Percentiles rank a stretch among this genome's conserved stretches.
These are phyloP conservation scores for Leucosporidium yakuticum DNA, from an alignment of 768 basidiomycete genomes.

Conservation along the genomic window DNA sequence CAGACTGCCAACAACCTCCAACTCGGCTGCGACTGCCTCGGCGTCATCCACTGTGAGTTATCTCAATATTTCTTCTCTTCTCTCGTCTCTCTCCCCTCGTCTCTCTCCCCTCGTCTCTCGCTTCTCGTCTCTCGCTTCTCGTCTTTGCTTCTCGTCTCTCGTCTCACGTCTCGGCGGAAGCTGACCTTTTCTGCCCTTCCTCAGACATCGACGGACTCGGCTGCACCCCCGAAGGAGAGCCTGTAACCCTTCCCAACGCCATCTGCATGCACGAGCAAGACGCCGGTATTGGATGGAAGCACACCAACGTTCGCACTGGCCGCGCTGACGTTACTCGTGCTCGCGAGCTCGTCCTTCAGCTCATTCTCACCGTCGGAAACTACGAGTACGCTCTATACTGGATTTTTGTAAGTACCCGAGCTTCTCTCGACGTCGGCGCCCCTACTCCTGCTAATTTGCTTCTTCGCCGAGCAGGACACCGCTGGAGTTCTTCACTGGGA, in stretches of 20 bases:
- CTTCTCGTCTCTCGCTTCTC: too few species aligned
- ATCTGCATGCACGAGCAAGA: slow-evolving; percentile 41
- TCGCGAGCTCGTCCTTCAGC: slow-evolving; percentile 40
- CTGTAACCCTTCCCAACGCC: slow-evolving; percentile 27
- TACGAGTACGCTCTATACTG: slow-evolving; percentile 22
- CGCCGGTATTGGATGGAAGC: slow-evolving; percentile 41
- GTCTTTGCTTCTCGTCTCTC: too few species aligned
- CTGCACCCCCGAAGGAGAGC: slow-evolving; percentile 24
- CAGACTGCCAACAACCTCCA: slow-evolving; percentile 34
- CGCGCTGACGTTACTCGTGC: slow-evolving; percentile 36
- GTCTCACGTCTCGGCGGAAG: too few species aligned
- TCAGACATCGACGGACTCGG: slow-evolving; percentile 33
- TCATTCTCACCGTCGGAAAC: slow-evolving; percentile 41
- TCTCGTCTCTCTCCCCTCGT: too few species aligned
- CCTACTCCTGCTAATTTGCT: background rate
- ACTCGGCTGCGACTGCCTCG: slow-evolving; percentile 40
- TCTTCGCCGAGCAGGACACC: background rate
- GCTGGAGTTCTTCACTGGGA: slow-evolving; percentile 7
- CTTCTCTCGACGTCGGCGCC: background rate
- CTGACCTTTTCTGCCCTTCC: slow-evolving; percentile 16
- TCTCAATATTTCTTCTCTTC: too few species aligned
- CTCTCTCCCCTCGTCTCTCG: too few species aligned
- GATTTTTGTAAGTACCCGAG: background rate
- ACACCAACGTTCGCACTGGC: slow-evolving; percentile 41
- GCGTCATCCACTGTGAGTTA: background rate